Conservation (phyloP, 805 yeast genomes). For the Komagataella mondaviorum region DNA sequence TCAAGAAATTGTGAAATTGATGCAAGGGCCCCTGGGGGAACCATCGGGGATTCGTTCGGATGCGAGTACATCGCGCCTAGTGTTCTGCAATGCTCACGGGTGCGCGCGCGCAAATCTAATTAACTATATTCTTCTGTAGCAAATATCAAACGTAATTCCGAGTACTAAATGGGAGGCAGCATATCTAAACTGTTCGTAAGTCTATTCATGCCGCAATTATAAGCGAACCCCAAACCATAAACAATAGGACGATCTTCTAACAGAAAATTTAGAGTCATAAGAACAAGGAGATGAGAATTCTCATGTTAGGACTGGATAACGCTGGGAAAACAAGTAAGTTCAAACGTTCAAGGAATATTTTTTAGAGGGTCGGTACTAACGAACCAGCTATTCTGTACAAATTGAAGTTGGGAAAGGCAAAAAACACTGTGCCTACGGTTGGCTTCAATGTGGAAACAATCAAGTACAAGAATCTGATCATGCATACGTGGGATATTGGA, state of each 20-base stretch:
- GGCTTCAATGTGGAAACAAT: slow-evolving; percentile 78
- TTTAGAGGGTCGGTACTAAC: background rate
- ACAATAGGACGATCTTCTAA: background rate
- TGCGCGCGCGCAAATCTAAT: background rate
- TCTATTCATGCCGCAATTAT: background rate
- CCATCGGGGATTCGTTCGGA: too few relatives aligned
- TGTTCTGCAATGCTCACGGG: background rate
- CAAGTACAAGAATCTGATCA: slow-evolving; percentile 22
- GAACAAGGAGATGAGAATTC: slow-evolving; percentile 30
- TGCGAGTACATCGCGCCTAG: background rate
- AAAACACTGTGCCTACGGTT: slow-evolving; percentile 81
- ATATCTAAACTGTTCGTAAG: background rate
- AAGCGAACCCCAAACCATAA: background rate
- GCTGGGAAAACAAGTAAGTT: slow-evolving; percentile 71
- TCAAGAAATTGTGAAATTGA: slow-evolving; percentile 14
- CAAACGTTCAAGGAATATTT: background rate
- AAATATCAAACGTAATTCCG: background rate
- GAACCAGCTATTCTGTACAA: slow-evolving; percentile 58
- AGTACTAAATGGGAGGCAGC: background rate
- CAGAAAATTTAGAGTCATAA: slow-evolving; percentile 6
- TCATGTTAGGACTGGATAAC: slow-evolving; percentile 86
- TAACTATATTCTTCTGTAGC: background rate
- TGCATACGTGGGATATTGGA: slow-evolving; percentile 80
- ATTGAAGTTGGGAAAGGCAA: slow-evolving; percentile 62
- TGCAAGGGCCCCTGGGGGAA: background rate